These are phyloP conservation scores for Monosporascus sp. DNA, from an alignment of 2,329 filamentous ascomycete species.

Conservation along the genomic window DNA sequence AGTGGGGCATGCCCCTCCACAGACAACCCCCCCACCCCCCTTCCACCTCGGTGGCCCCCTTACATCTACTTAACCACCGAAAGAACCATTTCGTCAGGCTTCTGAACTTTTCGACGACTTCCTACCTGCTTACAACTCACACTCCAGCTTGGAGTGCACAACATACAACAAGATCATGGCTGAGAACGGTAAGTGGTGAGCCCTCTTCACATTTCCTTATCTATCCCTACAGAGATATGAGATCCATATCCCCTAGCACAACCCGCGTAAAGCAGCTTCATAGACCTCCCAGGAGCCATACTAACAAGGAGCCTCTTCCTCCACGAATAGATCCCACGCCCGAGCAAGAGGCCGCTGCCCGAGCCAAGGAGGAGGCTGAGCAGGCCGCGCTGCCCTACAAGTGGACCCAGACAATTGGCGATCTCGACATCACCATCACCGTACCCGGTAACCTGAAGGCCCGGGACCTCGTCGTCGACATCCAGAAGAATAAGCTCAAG, in stretches of 20 bases:
- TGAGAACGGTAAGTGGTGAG: constrained; percentile 13
- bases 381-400: constrained; percentile 92
- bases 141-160: neutral
- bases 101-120: constrained; percentile 14
- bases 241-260: neutral
- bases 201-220: neutral
- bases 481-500: constrained; percentile 72
- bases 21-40: constrained; percentile 1
- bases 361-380: constrained; percentile 74
- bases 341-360: constrained; percentile 53
- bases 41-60: neutral
- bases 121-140: neutral
- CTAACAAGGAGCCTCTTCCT: neutral
- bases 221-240: neutral
- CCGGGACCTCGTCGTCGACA: constrained; percentile 73
- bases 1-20: too few relatives aligned
- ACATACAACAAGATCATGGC: constrained; percentile 11
- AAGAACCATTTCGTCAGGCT: constrained; percentile 6
- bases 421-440: constrained; percentile 73
- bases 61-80: neutral
- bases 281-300: too few relatives aligned
- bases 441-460: constrained; percentile 82
- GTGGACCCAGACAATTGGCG: constrained; percentile 89
- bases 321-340: constrained; percentile 41
- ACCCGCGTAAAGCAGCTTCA: too few relatives aligned